Conservation (phyloP, 768 basidiomycete species). For the Auriscalpium orientale region DNA sequence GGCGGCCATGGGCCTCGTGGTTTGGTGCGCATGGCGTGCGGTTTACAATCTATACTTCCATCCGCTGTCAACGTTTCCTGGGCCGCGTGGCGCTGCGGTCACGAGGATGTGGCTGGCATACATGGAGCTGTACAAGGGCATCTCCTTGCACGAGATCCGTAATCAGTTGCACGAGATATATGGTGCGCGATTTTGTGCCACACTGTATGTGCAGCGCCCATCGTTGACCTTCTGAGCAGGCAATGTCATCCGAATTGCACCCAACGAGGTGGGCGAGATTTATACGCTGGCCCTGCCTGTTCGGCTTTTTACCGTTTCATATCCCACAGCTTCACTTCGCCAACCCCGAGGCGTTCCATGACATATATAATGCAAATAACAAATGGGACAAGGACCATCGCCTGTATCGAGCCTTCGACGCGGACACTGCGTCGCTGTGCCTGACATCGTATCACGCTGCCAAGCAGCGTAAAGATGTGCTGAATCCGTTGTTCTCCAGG, state of each 20-base stretch:
- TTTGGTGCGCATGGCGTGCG: background rate
- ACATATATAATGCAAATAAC: conserved; percentile 1
- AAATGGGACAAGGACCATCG: conserved; percentile 3
- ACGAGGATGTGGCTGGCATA: background rate
- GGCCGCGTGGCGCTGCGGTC: background rate
- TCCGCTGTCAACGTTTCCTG: conserved; percentile 1
- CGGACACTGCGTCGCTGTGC: background rate
- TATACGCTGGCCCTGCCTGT: background rate
- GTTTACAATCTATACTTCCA: background rate
- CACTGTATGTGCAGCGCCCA: no score
- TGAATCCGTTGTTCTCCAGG: background rate
- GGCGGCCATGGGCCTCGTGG: no score
- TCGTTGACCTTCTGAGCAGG: background rate
- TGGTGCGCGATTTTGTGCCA: background rate
- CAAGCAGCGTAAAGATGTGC: conserved; percentile 1
- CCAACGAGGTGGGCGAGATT: background rate
- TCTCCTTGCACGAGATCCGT: background rate
- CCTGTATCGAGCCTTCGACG: background rate
- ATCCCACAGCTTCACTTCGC: conserved; percentile 1
- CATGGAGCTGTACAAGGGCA: conserved; percentile 3
- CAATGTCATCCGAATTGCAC: background rate
- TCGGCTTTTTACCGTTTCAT: no score
- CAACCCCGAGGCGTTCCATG: background rate
- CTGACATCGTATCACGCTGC: background rate
- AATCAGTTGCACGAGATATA: conserved; percentile 1